Conservation (phyloP, 169 alveolate species). For the Plasmodium blacklocki region DNA sequence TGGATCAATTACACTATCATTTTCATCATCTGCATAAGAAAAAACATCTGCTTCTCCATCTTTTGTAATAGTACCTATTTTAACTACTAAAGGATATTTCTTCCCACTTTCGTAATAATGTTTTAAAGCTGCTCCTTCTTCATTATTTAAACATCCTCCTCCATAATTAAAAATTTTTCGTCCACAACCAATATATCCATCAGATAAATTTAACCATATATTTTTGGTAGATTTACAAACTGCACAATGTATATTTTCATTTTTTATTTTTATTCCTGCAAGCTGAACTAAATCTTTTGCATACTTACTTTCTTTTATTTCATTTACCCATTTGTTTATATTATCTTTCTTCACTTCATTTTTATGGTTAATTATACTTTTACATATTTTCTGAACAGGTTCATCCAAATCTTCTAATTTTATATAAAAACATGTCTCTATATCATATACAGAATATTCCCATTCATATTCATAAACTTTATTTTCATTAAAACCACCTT, state of each 20-base stretch:
- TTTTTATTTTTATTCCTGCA: slow-evolving; percentile 37
- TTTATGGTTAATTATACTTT: slow-evolving; percentile 42
- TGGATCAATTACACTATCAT: slow-evolving; percentile 90
- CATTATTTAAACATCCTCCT: slow-evolving; percentile 92
- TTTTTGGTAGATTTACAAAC: slow-evolving; percentile 58
- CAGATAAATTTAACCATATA: slow-evolving; percentile 64
- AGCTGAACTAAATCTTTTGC: slow-evolving; percentile 58
- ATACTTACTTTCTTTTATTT: slow-evolving; percentile 60
- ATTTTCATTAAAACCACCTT: slow-evolving; percentile 57
- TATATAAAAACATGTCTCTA: slow-evolving; percentile 19
- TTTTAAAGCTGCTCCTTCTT: slow-evolving; percentile 93
- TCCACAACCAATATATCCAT: slow-evolving; percentile 92
- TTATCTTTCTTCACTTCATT: slow-evolving; percentile 53
- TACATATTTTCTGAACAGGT: slow-evolving; percentile 15
- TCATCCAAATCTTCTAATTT: slow-evolving; percentile 38
- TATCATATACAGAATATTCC: slow-evolving; percentile 33
- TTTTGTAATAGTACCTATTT: slow-evolving; percentile 94
- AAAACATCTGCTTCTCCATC: slow-evolving; percentile 93
- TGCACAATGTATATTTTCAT: slow-evolving; percentile 68
- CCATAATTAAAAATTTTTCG: slow-evolving; percentile 88
- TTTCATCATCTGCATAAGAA: slow-evolving; percentile 93
- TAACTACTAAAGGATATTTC: slow-evolving; percentile 92
- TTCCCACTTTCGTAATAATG: slow-evolving; percentile 88
- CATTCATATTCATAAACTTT: slow-evolving; percentile 39
- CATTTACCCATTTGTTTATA: slow-evolving; percentile 51